Base-by-base conservation (phyloP, 345 rosid species). In the Rhizophora mangle region DNA sequence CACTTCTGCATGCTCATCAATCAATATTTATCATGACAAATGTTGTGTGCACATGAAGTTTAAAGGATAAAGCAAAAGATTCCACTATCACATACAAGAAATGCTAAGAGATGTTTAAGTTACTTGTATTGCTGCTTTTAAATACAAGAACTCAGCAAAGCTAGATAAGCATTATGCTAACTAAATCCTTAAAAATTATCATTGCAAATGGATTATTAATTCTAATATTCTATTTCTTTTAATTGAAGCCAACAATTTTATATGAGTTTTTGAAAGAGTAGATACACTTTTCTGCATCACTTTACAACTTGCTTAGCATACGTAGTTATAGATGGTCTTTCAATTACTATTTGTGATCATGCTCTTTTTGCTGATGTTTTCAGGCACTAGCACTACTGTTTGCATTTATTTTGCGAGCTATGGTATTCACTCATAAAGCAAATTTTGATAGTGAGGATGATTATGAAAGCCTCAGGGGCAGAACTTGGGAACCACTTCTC, bases 371-470 rank as follows among this genome's bases (percentile, higher is more conserved):
- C 6, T 62, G 43, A 27, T 69, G 2, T 18, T 78, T 75, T 47
- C 82, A 94, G 98, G 89, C 83, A 34, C 79, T 88, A 8, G 73
- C 97, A 22, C 65, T 94, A 68, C 80, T 94, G 63, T 70, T 94
- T 51, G 86, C 97, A 60, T 78, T 94, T 68, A 67, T 88, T 74
- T 82, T 94, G 68, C 84, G 97, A 78, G 88, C 85, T 67, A 80
- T 91, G 88, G 80, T 88, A 77, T 80, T 95, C 53, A 74, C 84
- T 65, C 74, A 72, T 47, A 82, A 76, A 64, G 54, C 76, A 60
- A 81, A 85, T 62, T 52, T 74, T 60, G 91, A 77, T 46, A 76
- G 46, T 20, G 96, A 88, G 63, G 92, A 89, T 68, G 89, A 87
- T 67, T 85, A 57, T 74, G 96, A 85, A 75, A 82, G 67, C 78